Conservation (phyloP, 768 basidiomycete species). For the Tulasnella sp. region DNA sequence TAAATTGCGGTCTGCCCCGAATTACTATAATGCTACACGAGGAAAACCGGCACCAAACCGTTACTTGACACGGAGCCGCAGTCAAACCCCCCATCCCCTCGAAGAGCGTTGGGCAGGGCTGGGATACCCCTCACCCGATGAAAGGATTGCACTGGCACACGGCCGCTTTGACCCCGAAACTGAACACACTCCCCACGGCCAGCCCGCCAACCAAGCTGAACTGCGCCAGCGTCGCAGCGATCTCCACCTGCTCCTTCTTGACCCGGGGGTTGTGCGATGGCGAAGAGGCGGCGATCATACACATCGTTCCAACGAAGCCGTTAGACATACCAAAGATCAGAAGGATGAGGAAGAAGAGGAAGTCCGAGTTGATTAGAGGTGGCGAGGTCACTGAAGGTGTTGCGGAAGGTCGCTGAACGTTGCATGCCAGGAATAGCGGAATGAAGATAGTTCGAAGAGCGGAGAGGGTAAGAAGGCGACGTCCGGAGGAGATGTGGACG, state of each 20-base stretch:
- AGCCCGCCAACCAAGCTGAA: conserved; percentile 78
- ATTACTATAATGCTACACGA: too few species aligned
- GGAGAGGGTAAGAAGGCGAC: conserved; percentile 59
- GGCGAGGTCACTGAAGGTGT: conserved; percentile 32
- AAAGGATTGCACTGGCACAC: conserved; percentile 78
- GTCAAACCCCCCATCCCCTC: too few species aligned
- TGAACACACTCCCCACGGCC: conserved; percentile 67
- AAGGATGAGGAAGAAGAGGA: conserved; percentile 69
- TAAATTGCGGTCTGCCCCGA: too few species aligned
- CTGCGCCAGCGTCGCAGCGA: conserved; percentile 70
- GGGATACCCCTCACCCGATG: conserved; percentile 25
- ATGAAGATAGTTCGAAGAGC: conserved; percentile 74
- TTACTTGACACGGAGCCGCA: too few species aligned
- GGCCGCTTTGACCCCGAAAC: conserved; percentile 70
- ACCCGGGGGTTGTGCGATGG: conserved; percentile 72
- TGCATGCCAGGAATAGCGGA: conserved; percentile 85
- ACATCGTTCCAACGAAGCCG: conserved; percentile 72
- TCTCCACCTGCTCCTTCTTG: conserved; percentile 72
- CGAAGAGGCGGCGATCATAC: conserved; percentile 81
- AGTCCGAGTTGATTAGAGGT: conserved; percentile 70
- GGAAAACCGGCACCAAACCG: too few species aligned
- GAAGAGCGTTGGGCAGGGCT: not conserved
- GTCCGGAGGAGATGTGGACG: conserved; percentile 66
- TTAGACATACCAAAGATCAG: conserved; percentile 72
- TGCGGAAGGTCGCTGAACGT: conserved; percentile 52